These are phyloP conservation scores for Silene coronaria DNA, from an alignment of 179 eudicot species.

Conservation along the genomic window DNA sequence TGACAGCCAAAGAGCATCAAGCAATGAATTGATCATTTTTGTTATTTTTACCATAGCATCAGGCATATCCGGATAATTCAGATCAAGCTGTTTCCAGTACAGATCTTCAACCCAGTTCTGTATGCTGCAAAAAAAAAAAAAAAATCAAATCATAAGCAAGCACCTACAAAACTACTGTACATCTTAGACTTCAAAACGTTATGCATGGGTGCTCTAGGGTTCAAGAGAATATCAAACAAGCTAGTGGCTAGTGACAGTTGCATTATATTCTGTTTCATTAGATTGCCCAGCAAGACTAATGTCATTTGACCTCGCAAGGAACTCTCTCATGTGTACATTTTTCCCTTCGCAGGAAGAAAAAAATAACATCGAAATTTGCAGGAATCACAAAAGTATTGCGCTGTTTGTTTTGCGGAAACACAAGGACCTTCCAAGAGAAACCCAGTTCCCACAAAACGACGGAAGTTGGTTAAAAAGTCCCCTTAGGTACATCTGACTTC, in stretches of 20 bases:
- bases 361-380: too few relatives aligned
- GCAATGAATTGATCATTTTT: neutral
- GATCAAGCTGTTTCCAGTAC: conserved; percentile 92
- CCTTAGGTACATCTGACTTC: too few relatives aligned
- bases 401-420: too few relatives aligned
- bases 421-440: too few relatives aligned
- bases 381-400: too few relatives aligned
- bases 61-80: conserved; percentile 71
- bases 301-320: neutral
- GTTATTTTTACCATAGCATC: conserved; percentile 63
- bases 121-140: conserved; percentile 48
- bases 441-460: too few relatives aligned
- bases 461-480: too few relatives aligned
- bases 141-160: neutral
- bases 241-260: neutral
- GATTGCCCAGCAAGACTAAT: neutral
- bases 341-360: too few relatives aligned
- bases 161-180: neutral
- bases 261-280: neutral
- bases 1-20: neutral
- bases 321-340: too few relatives aligned
- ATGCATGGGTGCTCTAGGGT: neutral
- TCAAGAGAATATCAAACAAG: neutral
- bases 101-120: conserved; percentile 94
- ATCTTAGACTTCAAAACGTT: neutral